Evolutionary conservation across 2,329 filamentous ascomycete species (phyloP).

Genomic region (Epichloe baconii): DNA sequence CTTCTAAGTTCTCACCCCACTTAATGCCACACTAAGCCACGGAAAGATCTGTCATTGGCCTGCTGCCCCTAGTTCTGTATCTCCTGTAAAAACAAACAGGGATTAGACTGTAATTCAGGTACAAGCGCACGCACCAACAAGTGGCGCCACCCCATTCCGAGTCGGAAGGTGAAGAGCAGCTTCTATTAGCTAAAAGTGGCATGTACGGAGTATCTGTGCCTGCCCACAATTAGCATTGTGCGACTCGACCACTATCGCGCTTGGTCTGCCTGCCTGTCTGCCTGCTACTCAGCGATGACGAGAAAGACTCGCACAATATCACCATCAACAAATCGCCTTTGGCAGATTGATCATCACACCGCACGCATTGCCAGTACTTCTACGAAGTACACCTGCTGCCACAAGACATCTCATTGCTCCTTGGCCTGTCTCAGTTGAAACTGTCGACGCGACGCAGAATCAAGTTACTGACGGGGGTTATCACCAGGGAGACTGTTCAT

Average conservation of each 20-base stretch:
- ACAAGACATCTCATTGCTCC: neutral
- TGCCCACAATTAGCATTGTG: neutral
- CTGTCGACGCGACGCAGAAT: neutral
- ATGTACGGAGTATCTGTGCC: neutral
- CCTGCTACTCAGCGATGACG: neutral
- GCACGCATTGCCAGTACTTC: neutral
- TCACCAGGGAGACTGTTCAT: neutral
- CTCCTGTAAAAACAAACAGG: too few species aligned
- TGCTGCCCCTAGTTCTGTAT: too few species aligned
- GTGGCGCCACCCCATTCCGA: neutral
- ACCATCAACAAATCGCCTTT: neutral
- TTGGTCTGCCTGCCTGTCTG: too few species aligned
- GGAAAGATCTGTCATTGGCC: too few species aligned
- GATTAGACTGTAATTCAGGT: neutral
- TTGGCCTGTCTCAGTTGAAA: constrained; percentile 2
- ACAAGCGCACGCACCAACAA: constrained; percentile 3
- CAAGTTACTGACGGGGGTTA: neutral
- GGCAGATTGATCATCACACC: neutral
- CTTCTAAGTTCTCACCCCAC: too few species aligned
- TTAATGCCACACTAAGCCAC: too few species aligned
- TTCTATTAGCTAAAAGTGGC: too few species aligned
- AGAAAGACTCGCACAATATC: neutral
- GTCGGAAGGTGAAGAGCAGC: too few species aligned
- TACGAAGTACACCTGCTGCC: too few species aligned
- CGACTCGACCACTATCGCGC: neutral